Evolutionary conservation across 2,329 filamentous ascomycete genomes (phyloP).

Genomic region (Xylogone sp.): DNA sequence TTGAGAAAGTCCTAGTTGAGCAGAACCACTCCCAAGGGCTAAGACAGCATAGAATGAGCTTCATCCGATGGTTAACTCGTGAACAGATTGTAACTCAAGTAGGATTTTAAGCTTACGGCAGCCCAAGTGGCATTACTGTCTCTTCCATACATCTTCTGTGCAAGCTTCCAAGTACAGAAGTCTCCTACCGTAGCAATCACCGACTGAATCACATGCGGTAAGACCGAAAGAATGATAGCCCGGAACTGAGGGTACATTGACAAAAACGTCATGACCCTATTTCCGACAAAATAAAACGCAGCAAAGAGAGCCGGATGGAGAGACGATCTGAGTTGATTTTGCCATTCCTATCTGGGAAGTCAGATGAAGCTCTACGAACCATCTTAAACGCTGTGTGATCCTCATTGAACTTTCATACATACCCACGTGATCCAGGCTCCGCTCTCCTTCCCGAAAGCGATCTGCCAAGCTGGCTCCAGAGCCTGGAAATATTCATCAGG

Average conservation of each 20-base stretch:
- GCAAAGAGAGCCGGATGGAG: constrained; percentile 89
- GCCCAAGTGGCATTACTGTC: constrained; percentile 62
- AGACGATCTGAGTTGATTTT: constrained; percentile 79
- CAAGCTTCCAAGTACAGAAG: constrained; percentile 84
- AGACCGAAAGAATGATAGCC: constrained; percentile 64
- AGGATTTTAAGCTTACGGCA: constrained; percentile 48
- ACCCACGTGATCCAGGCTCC: constrained; percentile 97
- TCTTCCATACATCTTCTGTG: constrained; percentile 66
- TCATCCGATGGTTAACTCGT: constrained; percentile 3
- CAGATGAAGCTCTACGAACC: constrained; percentile 1
- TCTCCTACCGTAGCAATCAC: constrained; percentile 74
- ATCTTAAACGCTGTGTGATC: too few relatives aligned
- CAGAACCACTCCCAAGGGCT: constrained; percentile 98
- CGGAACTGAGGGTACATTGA: constrained; percentile 50
- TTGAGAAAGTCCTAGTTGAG: constrained; percentile 89
- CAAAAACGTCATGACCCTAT: constrained; percentile 52
- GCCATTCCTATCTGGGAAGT: constrained; percentile 74
- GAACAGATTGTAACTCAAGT: neutral
- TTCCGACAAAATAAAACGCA: constrained; percentile 61
- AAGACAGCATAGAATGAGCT: constrained; percentile 67
- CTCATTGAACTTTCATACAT: too few relatives aligned
- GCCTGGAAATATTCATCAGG: constrained; percentile 98
- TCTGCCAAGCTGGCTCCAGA: constrained; percentile 87
- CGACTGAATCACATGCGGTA: constrained; percentile 75
- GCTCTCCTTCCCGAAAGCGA: constrained; percentile 73